Evolutionary conservation across 2,329 filamentous ascomycete species (phyloP), one percentile per base, ranked within the genome.

Genomic region (Xylariaceae sp.): DNA sequence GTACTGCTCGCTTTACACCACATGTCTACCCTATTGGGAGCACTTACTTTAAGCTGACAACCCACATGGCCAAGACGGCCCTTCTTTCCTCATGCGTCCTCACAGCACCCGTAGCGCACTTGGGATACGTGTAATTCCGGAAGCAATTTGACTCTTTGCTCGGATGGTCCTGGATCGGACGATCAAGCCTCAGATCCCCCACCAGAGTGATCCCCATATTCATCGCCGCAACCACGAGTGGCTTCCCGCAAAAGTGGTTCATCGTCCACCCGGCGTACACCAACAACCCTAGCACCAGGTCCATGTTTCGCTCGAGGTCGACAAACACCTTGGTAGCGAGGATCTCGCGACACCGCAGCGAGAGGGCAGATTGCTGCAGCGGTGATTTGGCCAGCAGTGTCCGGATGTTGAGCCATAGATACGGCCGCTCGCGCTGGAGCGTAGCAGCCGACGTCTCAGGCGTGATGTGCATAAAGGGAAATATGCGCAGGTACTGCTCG

Each of bases 231-330:
- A 65, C 63, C 13, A 75, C 61, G 34, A 70, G 71, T 0, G 72
- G 69, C 37, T 66, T 73, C 7, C 61, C 61, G 24, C 41, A 51
- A 37, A 53, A 53, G 44, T 59, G 22, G 52, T 61, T 28, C 56
- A 64, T 54, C 47, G 22, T 68, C 73, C 75, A 79, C 24, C 63
- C 60, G 17, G 68, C 60, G 39, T 61, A 70, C 38, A 49, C 63
- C 13, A 81, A 51, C 3, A 79, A 43, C 0, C 75, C 76, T 9
- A 74, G 61, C 2, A 81, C 58, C 9, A 79, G 47, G 47, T 81
- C 78, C 30, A 79, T 59, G 36, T 56, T 68, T 38, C 69, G 67
- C 41, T 78, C 73, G n/a, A 66, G 60, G 9, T 72, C 64, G 11
- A 76, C 43, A 6, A 79, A 50, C 19, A 76, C 58, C 41, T 65